Conservation (phyloP, 495 filamentous ascomycete species). For the Annulohypoxylon bovei region DNA sequence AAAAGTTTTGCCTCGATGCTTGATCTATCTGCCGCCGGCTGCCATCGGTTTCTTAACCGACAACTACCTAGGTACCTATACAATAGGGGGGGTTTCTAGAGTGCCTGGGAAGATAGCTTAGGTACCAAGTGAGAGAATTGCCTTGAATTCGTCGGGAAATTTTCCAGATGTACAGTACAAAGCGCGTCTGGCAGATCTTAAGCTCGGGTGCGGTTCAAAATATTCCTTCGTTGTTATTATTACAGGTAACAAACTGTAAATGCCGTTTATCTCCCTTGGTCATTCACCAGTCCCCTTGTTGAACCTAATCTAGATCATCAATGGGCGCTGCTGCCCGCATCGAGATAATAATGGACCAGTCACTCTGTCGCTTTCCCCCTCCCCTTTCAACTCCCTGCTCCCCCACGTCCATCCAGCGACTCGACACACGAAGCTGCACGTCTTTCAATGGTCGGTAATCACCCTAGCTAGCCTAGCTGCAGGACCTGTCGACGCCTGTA, state of each 20-base stretch:
- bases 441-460: conserved; percentile 20
- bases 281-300: not conserved
- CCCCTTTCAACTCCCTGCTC: conserved; percentile 7
- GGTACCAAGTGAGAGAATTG: not conserved
- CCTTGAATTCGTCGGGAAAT: not conserved
- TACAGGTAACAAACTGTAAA: not conserved
- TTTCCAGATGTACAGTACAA: not conserved
- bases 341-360: conserved; percentile 12
- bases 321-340: conserved; percentile 14
- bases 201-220: not conserved
- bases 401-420: conserved; percentile 23
- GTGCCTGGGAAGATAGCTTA: not conserved
- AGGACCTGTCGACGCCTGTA: conserved; percentile 16
- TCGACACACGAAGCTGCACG: conserved; percentile 1
- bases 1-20: not conserved
- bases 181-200: not conserved
- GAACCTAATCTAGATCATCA: conserved; percentile 29
- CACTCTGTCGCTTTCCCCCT: not conserved
- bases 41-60: not conserved
- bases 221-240: not conserved
- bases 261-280: not conserved
- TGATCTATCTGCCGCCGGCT: not conserved
- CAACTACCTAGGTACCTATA: too few species aligned
- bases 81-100: conserved; percentile 10
- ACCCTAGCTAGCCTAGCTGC: conserved; percentile 10